Evolutionary conservation across 352 stramenopile genomes (phyloP), one percentile per base, ranked within the genome.

Genomic region (Pythium sukuiense): DNA sequence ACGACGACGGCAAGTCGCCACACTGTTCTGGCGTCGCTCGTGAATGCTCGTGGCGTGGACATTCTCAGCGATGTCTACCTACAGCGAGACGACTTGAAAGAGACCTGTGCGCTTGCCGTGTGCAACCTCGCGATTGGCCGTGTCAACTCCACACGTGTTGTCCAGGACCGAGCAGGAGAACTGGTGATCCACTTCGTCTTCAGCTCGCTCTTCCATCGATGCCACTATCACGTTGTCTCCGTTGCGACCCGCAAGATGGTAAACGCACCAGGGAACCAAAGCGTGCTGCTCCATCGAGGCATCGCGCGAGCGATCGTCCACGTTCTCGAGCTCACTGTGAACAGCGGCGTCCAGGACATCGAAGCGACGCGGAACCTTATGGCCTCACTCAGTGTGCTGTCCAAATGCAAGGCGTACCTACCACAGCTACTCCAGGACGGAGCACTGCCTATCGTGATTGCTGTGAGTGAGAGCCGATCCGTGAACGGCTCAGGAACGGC

Each of bases 241-340:
- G 74, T 77, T 2, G 81, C 79, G 1, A 60, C 88, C 24, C 76
- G 83, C n/a, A 88, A 88, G 50, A 65, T 93, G 18, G 69, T 74
- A 3, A 90, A 84, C 20, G 81, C 85, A 11, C 85, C 85, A 5
- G 78, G 85, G 0, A 93, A 92, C 45, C 85, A 92, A 53, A 59
- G 63, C 2, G 46, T 48, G 0, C 55, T 93, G 13, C 67, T 93
- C 0, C 69, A 72, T 1, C 62, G 74, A 20, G 82, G 76, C 6
- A 72, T 89, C 37, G 68, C 60, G 16, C 73, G 41, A 18, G 73
- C 80, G 3, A 79, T 89, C 39, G 80, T 92, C 1, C 70, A 67
- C 41, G 76, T 93, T 27, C 55, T 92, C 6, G 59, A 55, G 14
- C 45, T 81, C 2, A 48, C 71, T 2, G 27, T 55, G 13, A 48